These are phyloP conservation scores for Skeletonema grethae DNA, from an alignment of 108 stramenopile species.

Conservation along the genomic window DNA sequence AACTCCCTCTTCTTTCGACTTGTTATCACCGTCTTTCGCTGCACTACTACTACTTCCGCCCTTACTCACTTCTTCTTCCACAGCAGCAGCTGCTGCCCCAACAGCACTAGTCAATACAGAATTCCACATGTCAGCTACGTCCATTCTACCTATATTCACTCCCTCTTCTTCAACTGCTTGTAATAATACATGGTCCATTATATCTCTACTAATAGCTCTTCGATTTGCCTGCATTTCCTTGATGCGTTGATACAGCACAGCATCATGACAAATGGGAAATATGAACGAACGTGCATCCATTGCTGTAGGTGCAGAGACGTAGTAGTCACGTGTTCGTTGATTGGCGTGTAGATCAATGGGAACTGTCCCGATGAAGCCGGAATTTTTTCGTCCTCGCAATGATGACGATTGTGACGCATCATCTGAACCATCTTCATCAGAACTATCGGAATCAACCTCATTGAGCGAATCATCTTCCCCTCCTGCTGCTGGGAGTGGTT, in stretches of 20 bases:
- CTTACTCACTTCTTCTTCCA: slow-evolving; percentile 35
- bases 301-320: slow-evolving; percentile 57
- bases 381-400: slow-evolving; percentile 21
- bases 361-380: slow-evolving; percentile 37
- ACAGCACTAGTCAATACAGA: slow-evolving; percentile 18
- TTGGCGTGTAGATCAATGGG: slow-evolving; percentile 71
- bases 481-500: slow-evolving; percentile 63
- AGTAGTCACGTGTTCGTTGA: slow-evolving; percentile 55
- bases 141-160: slow-evolving; percentile 25
- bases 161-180: slow-evolving; percentile 65
- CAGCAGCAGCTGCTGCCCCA: neutral
- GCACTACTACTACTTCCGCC: slow-evolving; percentile 27
- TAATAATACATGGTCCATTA: slow-evolving; percentile 54
- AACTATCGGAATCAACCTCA: slow-evolving; percentile 2
- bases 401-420: slow-evolving; percentile 5
- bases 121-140: slow-evolving; percentile 34
- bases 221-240: slow-evolving; percentile 68
- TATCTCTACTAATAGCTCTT: slow-evolving; percentile 54
- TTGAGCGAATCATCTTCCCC: slow-evolving; percentile 7
- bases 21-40: slow-evolving; percentile 11
- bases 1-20: slow-evolving; percentile 22
- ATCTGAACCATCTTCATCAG: slow-evolving; percentile 20
- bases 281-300: slow-evolving; percentile 76
- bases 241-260: slow-evolving; percentile 66
- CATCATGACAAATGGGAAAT: slow-evolving; percentile 87